Base-by-base conservation (phyloP, 2,329 filamentous ascomycete species). In the Xylaria sp. region DNA sequence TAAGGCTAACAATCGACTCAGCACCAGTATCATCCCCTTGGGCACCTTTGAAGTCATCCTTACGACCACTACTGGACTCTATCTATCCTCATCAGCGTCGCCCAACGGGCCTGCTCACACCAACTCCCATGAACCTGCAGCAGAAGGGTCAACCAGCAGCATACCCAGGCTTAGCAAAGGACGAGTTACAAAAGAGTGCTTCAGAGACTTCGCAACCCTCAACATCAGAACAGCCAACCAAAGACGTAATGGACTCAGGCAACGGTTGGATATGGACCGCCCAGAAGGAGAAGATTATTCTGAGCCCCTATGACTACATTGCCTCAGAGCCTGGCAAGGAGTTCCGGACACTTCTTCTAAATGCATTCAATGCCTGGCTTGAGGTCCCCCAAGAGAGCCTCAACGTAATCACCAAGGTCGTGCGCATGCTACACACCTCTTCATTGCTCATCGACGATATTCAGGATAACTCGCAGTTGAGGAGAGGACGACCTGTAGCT, bases 391-490 rank as follows among this genome's bases (percentile, higher is more conserved):
- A 83, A 8, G 83, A 87, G 62, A 88, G 86, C 69, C 82, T 96
- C 57, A 84, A 85, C 45, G 82, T 93, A 63, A 94, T 96, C 72
- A 94, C 89, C 19, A 87, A 86, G 66, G 91, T 93, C 3, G 87
- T 96, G 14, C 90, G 89, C 71, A 94, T 94, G 91, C 83, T 96
- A 43, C 92, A 96, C 78, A 94, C 92, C 37, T 89, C 92, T 3
- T 94, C 91, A 2, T 81, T 96, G 58, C 85, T 96, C 31, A 87
- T 96, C 63, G 92, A 96, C 78, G 93, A 96, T 76, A 92, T 96
- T 5, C 91, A 96, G 78, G 92, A 96, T 78, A 88, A 85, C 51
- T 94, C 90, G 2, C 79, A 88, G 66, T 82, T 96, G 33, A 88
- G 92, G 47, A 86, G 92, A 50, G 92, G 92, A 45, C 84, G 92